Conservation (phyloP, 2,329 filamentous ascomycete species). For the Venturiaceae sp. region DNA sequence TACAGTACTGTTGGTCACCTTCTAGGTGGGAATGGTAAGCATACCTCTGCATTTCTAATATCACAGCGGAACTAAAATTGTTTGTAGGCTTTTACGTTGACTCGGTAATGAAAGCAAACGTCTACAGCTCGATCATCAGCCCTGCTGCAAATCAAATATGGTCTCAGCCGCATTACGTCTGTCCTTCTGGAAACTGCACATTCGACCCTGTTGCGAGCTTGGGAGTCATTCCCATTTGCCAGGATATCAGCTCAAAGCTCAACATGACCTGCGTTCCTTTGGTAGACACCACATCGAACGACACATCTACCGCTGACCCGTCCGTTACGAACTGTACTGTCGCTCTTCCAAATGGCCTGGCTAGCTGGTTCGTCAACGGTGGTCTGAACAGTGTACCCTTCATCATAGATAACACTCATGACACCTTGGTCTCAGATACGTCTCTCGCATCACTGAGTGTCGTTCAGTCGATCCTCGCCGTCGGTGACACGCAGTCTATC, state of each 20-base stretch:
- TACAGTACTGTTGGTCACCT: not conserved
- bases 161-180: not conserved
- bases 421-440: not conserved
- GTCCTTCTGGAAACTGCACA: not conserved
- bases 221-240: not conserved
- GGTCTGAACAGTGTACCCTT: not conserved
- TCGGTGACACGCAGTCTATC: not conserved
- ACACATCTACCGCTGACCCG: not conserved
- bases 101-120: not conserved
- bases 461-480: not conserved
- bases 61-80: not conserved
- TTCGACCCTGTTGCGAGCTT: not conserved
- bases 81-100: not conserved
- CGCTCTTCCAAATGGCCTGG: not conserved
- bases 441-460: not conserved
- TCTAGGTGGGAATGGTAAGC: not conserved
- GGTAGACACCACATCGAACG: not conserved
- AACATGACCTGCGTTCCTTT: not conserved
- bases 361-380: not conserved
- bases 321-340: not conserved
- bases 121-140: not conserved
- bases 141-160: not conserved
- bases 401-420: not conserved
- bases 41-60: not conserved
- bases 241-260: not conserved